These are phyloP conservation scores for Evansstolkia leycettana DNA, from an alignment of 495 filamentous ascomycete genomes.

Conservation along the genomic window DNA sequence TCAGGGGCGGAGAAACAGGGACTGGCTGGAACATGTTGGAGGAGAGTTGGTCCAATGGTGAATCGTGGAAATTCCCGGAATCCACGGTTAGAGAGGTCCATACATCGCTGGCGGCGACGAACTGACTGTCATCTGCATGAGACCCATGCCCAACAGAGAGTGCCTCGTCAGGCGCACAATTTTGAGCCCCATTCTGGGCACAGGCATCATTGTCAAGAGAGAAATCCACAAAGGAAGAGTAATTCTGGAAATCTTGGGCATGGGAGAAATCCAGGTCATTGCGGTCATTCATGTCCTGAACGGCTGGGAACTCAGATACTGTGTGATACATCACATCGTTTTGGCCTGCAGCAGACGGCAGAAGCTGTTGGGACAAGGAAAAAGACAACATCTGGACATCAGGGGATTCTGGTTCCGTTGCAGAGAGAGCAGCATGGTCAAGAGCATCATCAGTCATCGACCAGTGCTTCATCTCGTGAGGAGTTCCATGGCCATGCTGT, in stretches of 20 bases:
- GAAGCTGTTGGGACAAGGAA: constrained; percentile 31
- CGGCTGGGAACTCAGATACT: constrained; percentile 29
- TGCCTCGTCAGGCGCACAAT: constrained; percentile 29
- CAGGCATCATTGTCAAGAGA: constrained; percentile 33
- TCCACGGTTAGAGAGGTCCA: constrained; percentile 32
- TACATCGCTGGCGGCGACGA: constrained; percentile 20
- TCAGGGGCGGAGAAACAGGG: constrained; percentile 34
- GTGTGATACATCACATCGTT: constrained; percentile 34
- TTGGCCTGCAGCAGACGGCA: constrained; percentile 29
- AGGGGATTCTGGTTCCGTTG: constrained; percentile 28
- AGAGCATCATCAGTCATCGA: constrained; percentile 26
- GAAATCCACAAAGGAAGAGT: constrained; percentile 30
- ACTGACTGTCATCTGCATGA: constrained; percentile 30
- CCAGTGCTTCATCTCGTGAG: constrained; percentile 31
- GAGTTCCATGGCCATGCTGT: constrained; percentile 22
- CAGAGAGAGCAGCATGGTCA: constrained; percentile 22
- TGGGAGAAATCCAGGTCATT: constrained; percentile 29
- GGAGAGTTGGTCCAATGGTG: constrained; percentile 25
- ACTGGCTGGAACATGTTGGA: constrained; percentile 25
- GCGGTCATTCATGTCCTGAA: constrained; percentile 27
- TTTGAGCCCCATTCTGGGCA: constrained; percentile 19
- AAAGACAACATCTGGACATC: constrained; percentile 37
- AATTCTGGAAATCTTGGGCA: constrained; percentile 19
- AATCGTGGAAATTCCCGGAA: constrained; percentile 25
- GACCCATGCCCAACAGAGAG: constrained; percentile 30